Percentiles rank a stretch among this genome's conserved stretches.
phyloP scores from a whole-genome alignment of 2,329 filamentous ascomycete species.

The Ophiostoma himal-ulmi region DNA sequence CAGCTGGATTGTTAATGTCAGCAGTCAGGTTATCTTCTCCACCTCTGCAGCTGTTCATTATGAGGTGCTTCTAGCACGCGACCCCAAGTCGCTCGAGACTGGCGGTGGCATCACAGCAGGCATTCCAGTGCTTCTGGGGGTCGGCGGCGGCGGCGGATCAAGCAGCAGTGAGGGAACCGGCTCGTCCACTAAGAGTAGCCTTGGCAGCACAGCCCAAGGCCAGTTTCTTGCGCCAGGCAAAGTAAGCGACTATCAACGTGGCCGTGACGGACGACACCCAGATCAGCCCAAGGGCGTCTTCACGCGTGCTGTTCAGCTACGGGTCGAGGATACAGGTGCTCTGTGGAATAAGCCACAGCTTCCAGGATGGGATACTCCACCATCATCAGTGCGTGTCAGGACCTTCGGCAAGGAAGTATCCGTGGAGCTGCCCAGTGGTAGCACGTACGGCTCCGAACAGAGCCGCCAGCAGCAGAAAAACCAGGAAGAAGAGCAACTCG shows the following conservation, averaged over 20 bases:
- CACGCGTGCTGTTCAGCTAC: constrained; percentile 70
- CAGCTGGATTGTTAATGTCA: constrained; percentile 85
- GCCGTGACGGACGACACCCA: constrained; percentile 53
- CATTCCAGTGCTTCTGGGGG: constrained; percentile 41
- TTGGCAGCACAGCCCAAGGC: constrained; percentile 18
- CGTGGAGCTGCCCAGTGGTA: constrained; percentile 4
- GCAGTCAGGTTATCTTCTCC: constrained; percentile 92
- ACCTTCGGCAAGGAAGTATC: neutral
- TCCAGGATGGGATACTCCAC: constrained; percentile 33
- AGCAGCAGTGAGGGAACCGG: constrained; percentile 2
- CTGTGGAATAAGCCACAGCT: constrained; percentile 90
- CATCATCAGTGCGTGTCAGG: constrained; percentile 20
- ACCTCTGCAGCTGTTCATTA: constrained; percentile 80
- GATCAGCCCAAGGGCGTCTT: constrained; percentile 71
- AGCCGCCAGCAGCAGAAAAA: constrained; percentile 15
- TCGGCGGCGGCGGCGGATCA: constrained; percentile 27
- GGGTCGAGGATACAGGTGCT: constrained; percentile 79
- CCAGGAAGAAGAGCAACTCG: constrained; percentile 20
- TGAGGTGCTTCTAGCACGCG: constrained; percentile 78
- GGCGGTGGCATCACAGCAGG: constrained; percentile 35
- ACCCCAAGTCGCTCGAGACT: constrained; percentile 73
- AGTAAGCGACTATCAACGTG: constrained; percentile 69
- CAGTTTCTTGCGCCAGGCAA: constrained; percentile 58
- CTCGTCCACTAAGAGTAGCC: constrained; percentile 3
- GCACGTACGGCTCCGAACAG: neutral